Evolutionary conservation across 2,329 filamentous ascomycete genomes (phyloP), one percentile per base, ranked within the genome.

Genomic region (Colletotrichum higginsianum): DNA sequence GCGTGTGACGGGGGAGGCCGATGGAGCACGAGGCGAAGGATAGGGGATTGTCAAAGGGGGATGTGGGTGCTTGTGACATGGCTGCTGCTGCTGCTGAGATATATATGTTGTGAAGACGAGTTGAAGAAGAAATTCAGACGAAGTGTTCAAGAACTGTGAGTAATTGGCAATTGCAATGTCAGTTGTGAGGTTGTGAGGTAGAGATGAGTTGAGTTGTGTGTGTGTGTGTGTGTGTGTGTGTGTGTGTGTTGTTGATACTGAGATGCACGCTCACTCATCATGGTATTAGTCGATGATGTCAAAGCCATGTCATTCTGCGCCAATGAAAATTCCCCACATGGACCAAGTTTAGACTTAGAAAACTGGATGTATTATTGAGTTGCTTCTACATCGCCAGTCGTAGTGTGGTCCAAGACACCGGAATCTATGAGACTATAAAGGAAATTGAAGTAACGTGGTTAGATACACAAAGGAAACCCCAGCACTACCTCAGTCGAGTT

Each of bases 1-100:
- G 85, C 2, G 86, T 88, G 70, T 88, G 85, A 2, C 66, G 68
- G 4, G 75, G 75, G 7, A 78, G 74, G 62, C 78, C 78, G 30
- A 91, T 86, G 9, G 87, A 90, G 79, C 86, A 88, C 68, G 85
- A 86, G 55, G 88, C 89, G 73, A 88, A 89, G 66, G 86, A 87
- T 21, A 84, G 80, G 4, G 87, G 86, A 35, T 70, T 72, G n/a
- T 30, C 15, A 53, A 68, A 60, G 8, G 44, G 64, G 6, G 64
- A 46, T 0, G 57, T 67, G 40, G 46, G 18, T 13, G 12, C 49
- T 38, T 49, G n/a, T 3, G 56, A 18, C 63, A 61, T 70, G 30
- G 30, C 30, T 30, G 30, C 30, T 5, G 30, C 30, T 30, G 4
- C 30, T 5, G 30, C 30, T 30, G 30, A 7, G 30, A 6, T 5